These are phyloP conservation scores for Hyphochytrium catenoides DNA, from an alignment of 352 stramenopile genomes.

Conservation along the genomic window DNA sequence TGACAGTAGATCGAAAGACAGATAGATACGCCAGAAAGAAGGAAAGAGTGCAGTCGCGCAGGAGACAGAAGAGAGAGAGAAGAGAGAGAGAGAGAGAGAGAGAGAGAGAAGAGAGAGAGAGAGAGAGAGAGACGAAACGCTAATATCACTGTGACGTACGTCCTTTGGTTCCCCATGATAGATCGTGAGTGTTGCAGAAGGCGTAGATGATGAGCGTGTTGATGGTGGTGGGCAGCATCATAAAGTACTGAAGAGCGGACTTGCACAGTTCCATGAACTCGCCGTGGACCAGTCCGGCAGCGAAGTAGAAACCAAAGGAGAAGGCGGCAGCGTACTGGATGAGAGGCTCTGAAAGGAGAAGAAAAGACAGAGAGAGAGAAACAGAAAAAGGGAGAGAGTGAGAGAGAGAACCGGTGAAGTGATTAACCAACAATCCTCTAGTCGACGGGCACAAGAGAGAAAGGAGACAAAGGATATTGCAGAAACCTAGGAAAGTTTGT, in stretches of 20 bases:
- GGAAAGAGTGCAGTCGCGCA: too few relatives aligned
- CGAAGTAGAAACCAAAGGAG: conserved; percentile 10
- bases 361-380: conserved; percentile 1
- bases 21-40: too few relatives aligned
- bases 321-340: conserved; percentile 5
- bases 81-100: too few relatives aligned
- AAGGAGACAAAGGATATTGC: conserved; percentile 3
- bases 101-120: too few relatives aligned
- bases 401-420: conserved; percentile 4
- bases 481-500: conserved; percentile 3
- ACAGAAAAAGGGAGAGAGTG: conserved; percentile 1
- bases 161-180: conserved; percentile 17
- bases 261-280: conserved; percentile 17
- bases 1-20: too few relatives aligned
- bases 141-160: too few relatives aligned
- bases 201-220: conserved; percentile 18
- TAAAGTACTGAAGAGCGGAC: conserved; percentile 15
- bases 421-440: background rate
- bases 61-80: too few relatives aligned
- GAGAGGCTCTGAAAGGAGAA: conserved; percentile 4
- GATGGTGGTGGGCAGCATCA: conserved; percentile 14
- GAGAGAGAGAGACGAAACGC: too few relatives aligned
- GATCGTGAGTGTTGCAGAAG: conserved; percentile 17
- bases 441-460: conserved; percentile 1
- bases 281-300: conserved; percentile 15